Evolutionary conservation across 2,329 filamentous ascomycete species (phyloP).

Genomic region (Teratosphaeria zuluensis): DNA sequence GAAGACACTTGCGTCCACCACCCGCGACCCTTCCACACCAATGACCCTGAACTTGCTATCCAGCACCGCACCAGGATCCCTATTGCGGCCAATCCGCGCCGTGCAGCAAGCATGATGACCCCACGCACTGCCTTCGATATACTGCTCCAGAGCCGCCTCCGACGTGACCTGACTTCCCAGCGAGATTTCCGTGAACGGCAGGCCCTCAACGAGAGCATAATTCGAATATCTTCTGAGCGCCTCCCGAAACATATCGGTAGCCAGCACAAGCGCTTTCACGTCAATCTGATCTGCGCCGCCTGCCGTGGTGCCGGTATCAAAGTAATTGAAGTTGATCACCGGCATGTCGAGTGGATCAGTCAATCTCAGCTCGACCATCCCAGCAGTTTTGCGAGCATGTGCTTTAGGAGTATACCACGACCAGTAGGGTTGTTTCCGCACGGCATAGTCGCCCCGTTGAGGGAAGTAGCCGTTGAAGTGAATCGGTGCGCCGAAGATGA

Average conservation of each 20-base stretch:
- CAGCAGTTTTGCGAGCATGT: conserved; percentile 51
- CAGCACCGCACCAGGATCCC: neutral
- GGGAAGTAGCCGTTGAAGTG: conserved; percentile 49
- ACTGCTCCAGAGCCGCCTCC: neutral
- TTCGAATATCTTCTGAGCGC: conserved; percentile 26
- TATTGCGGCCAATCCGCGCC: conserved; percentile 41
- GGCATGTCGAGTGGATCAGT: conserved; percentile 55
- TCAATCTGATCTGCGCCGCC: conserved; percentile 11
- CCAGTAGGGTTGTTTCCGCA: conserved; percentile 36
- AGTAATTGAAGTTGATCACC: conserved; percentile 54
- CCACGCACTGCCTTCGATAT: neutral
- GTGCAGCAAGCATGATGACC: conserved; percentile 48
- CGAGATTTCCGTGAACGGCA: conserved; percentile 22
- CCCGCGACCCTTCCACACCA: conserved; percentile 1
- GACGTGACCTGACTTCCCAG: neutral
- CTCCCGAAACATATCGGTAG: conserved; percentile 12
- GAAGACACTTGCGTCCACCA: conserved; percentile 26
- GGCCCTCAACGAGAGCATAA: conserved; percentile 29
- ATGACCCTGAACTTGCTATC: conserved; percentile 1
- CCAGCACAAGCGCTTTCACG: conserved; percentile 30
- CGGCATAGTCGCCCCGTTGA: conserved; percentile 39
- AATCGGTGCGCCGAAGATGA: conserved; percentile 46
- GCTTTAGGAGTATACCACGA: conserved; percentile 51
- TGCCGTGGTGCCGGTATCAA: conserved; percentile 34
- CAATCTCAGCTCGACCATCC: conserved; percentile 51